A percentile compares a stretch with the other conserved stretches of the same genome.
These are phyloP conservation scores for Prunus padus DNA, from an alignment of 306 rosid species.

Conservation along the genomic window DNA sequence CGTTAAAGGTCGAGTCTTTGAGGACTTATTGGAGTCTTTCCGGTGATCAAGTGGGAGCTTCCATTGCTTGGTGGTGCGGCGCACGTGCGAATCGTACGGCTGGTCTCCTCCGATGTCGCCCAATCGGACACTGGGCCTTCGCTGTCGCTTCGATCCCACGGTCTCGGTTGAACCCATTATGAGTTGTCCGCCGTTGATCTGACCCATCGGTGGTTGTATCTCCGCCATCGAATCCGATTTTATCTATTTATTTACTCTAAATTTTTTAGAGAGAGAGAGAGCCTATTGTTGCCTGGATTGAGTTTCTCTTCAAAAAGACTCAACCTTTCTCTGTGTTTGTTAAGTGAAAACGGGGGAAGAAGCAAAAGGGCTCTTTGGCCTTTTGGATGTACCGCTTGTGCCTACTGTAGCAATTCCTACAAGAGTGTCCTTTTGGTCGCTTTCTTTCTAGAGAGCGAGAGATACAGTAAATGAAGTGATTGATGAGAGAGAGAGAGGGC, in stretches of 20 bases:
- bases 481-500: conserved; percentile 13
- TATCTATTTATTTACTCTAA: not conserved
- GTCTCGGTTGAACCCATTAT: conserved; percentile 49
- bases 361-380: not conserved
- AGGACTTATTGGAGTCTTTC: conserved; percentile 52
- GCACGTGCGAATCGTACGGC: conserved; percentile 65
- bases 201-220: conserved; percentile 61
- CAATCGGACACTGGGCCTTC: conserved; percentile 87
- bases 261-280: not conserved
- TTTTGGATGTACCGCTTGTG: conserved; percentile 1
- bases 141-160: conserved; percentile 75
- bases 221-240: conserved; percentile 54
- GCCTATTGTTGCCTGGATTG: not conserved
- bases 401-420: not conserved
- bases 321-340: not conserved
- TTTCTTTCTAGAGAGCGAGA: conserved; percentile 13
- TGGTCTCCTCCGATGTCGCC: conserved; percentile 97
- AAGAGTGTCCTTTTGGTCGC: conserved; percentile 6
- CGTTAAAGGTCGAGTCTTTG: conserved; percentile 80
- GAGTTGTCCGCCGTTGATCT: conserved; percentile 50
- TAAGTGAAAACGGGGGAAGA: not conserved
- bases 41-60: conserved; percentile 46
- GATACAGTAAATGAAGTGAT: not conserved
- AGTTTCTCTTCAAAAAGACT: not conserved
- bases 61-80: conserved; percentile 71